Base-by-base conservation (phyloP, 495 filamentous ascomycete species). In the Glarea lozoyensis region DNA sequence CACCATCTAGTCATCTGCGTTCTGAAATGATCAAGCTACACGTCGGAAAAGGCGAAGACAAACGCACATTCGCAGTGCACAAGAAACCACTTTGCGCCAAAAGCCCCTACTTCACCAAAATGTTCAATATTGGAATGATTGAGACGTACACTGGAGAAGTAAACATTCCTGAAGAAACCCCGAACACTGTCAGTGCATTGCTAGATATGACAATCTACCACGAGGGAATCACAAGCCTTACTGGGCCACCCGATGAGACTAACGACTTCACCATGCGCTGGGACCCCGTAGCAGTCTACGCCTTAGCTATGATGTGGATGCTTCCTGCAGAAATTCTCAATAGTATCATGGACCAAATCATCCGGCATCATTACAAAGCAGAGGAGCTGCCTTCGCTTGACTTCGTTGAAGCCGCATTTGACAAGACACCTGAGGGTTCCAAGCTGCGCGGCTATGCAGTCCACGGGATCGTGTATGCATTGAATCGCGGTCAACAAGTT, bases 1-100 rank as follows among this genome's bases (percentile, higher is more conserved):
- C n/a, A 7, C n/a, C 25, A 29, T n/a, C 25, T 53, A 37, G 34
- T 13, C 4, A 37, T 16, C 13, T 37, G 34, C 13, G 34, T 18
- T 16, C 23, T 15, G 23, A 41, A 1, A 41, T 41, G 10, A n/a
- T 41, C 2, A 31, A 20, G 1, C 13, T 41, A 1, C 12, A 15
- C 20, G 38, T 29, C 16, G n/a, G n/a, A n/a, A n/a, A n/a, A 29
- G 38, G 38, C 12, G 10, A 10, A 2, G 38, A 41, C 9, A 6
- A 41, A 30, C 17, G 17, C 1, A n/a, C 12, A 6, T 41, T 41
- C 12, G n/a, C n/a, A 11, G n/a, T 41, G 1, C 38, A 41, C 24
- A 41, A 41, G 23, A 2, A 15, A 2, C 23, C 17, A 11, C 38
- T 41, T 15, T 29, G 38, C 38, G n/a, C 7, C 4, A n/a, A 6